phyloP scores from a whole-genome alignment of 2,329 filamentous ascomycete genomes.

The Ophiostoma tasmaniense region DNA sequence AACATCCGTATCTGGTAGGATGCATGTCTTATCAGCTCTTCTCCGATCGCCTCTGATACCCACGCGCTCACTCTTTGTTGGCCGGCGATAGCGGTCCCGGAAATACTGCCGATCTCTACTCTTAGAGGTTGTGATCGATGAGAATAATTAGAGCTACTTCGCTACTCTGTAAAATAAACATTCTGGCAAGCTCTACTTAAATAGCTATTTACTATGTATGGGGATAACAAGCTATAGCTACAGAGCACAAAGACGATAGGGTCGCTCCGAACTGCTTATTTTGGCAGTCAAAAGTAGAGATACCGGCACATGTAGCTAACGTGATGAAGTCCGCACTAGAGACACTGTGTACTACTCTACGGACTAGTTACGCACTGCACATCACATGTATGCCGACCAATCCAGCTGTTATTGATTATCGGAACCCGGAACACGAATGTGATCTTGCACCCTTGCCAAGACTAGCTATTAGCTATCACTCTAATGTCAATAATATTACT shows the following conservation, averaged over 20 bases:
- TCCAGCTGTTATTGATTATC: neutral
- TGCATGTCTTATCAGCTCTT: neutral
- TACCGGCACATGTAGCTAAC: neutral
- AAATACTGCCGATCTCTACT: neutral
- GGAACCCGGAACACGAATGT: neutral
- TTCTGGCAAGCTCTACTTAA: neutral
- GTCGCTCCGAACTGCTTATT: constrained; percentile 8
- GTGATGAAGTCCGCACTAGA: neutral
- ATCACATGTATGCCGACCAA: neutral
- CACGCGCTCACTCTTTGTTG: neutral
- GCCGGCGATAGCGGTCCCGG: neutral
- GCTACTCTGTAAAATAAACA: too few species aligned
- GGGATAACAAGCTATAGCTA: neutral
- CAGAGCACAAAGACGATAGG: neutral
- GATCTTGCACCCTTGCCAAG: neutral
- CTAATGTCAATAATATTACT: neutral
- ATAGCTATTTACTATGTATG: neutral
- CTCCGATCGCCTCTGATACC: neutral
- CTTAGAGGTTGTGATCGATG: neutral
- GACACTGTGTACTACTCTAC: neutral
- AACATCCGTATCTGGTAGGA: neutral
- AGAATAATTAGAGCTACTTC: too few species aligned
- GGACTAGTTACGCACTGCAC: neutral
- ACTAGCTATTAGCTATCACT: neutral
- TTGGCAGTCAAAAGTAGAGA: neutral